phyloP scores from a whole-genome alignment of 2,329 filamentous ascomycete genomes.

The Colletotrichum lini region DNA sequence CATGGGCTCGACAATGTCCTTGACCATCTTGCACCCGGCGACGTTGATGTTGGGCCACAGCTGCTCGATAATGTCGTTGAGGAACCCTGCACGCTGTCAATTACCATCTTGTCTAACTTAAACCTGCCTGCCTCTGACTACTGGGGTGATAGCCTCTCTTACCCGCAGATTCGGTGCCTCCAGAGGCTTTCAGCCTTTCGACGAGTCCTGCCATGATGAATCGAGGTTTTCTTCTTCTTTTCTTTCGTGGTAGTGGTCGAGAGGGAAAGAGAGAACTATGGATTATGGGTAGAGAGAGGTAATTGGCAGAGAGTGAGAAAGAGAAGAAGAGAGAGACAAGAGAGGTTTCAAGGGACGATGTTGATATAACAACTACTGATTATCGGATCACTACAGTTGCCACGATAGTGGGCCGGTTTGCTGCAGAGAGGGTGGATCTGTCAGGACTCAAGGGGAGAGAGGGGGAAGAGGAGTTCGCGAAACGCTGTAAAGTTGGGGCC shows the following conservation, averaged over 20 bases:
- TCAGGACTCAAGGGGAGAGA: background rate
- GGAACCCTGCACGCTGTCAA: constrained; percentile 52
- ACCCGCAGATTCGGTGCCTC: constrained; percentile 57
- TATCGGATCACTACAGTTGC: background rate
- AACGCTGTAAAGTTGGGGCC: background rate
- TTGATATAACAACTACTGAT: background rate
- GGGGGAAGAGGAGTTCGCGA: background rate
- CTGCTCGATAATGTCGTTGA: constrained; percentile 63
- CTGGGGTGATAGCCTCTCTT: background rate
- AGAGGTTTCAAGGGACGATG: background rate
- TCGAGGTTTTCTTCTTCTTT: constrained; percentile 4
- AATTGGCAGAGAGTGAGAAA: no score
- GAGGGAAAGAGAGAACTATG: background rate
- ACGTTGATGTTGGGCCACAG: constrained; percentile 65
- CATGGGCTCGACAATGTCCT: constrained; percentile 64
- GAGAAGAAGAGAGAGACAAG: background rate
- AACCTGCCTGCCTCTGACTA: background rate
- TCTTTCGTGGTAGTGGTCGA: background rate
- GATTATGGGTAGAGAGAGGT: background rate
- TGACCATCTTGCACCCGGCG: constrained; percentile 59
- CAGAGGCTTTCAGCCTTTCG: constrained; percentile 57
- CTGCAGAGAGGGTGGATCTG: background rate
- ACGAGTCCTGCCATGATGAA: constrained; percentile 52
- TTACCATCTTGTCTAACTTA: background rate
- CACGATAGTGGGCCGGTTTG: constrained; percentile 5